A percentile compares a stretch with the other conserved stretches of the same genome.
Conservation (phyloP, 345 rosid species). For the Acer negundo region DNA sequence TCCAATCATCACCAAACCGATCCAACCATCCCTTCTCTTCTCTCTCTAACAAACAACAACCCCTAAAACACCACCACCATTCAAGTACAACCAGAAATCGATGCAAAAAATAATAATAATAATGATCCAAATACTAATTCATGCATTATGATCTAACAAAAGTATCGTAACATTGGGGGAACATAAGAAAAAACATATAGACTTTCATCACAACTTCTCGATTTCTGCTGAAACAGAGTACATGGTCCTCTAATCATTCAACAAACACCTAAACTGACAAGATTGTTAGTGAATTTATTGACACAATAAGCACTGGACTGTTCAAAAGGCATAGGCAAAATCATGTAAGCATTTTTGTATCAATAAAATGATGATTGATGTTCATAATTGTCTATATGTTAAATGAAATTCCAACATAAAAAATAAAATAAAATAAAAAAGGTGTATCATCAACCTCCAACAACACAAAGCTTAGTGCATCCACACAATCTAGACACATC, state of each 20-base stretch:
- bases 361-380: background rate
- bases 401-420: conserved; percentile 15
- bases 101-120: no score
- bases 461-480: conserved; percentile 8
- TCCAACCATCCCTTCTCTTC: no score
- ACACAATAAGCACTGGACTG: background rate
- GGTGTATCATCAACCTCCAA: conserved; percentile 10
- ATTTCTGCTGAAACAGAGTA: background rate
- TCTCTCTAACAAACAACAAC: no score
- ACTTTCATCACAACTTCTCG: background rate
- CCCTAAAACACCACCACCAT: no score
- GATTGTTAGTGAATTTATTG: background rate
- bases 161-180: background rate
- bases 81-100: no score
- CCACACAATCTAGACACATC: conserved; percentile 5
- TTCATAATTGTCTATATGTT: background rate
- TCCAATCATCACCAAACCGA: no score
- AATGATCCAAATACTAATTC: background rate
- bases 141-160: background rate
- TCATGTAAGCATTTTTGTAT: background rate
- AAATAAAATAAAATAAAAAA: no score
- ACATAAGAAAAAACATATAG: background rate
- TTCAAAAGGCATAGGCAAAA: background rate
- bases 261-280: background rate
- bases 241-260: background rate